phyloP scores from a whole-genome alignment of 2,329 filamentous ascomycete species.

The Leptographium flavum region DNA sequence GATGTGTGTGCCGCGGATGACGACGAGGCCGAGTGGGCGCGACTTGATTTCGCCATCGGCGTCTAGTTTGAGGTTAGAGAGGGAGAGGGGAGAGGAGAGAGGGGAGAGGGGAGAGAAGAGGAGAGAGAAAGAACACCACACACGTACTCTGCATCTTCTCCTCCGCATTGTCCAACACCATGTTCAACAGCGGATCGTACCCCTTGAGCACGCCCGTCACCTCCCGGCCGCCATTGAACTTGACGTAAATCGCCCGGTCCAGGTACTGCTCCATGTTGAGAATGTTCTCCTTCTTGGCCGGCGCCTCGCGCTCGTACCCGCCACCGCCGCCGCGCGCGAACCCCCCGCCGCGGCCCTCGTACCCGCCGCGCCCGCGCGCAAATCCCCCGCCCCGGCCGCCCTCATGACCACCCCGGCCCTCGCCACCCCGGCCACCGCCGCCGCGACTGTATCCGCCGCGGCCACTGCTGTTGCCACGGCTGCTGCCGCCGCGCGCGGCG shows the following conservation, averaged over 20 bases:
- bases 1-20: slow-evolving; percentile 81
- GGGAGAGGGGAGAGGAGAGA: background rate
- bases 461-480: background rate
- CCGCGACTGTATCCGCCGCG: slow-evolving; percentile 1
- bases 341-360: slow-evolving; percentile 3
- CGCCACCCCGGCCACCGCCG: slow-evolving; percentile 7
- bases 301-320: slow-evolving; percentile 37
- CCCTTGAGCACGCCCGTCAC: slow-evolving; percentile 85
- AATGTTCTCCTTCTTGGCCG: slow-evolving; percentile 97
- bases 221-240: slow-evolving; percentile 90
- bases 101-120: background rate
- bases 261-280: slow-evolving; percentile 90
- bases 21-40: slow-evolving; percentile 70
- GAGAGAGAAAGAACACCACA: too few relatives aligned
- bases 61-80: slow-evolving; percentile 31
- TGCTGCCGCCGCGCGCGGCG: slow-evolving; percentile 8
- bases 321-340: slow-evolving; percentile 4
- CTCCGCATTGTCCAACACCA: slow-evolving; percentile 88
- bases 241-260: slow-evolving; percentile 90
- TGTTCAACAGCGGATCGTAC: slow-evolving; percentile 94
- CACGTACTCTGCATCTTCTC: slow-evolving; percentile 70
- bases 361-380: slow-evolving; percentile 1
- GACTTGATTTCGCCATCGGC: slow-evolving; percentile 82
- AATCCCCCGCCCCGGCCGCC: slow-evolving; percentile 16
- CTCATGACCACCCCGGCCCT: slow-evolving; percentile 27